Conservation (phyloP, 495 filamentous ascomycete genomes). For the Trichoderma reesei region DNA sequence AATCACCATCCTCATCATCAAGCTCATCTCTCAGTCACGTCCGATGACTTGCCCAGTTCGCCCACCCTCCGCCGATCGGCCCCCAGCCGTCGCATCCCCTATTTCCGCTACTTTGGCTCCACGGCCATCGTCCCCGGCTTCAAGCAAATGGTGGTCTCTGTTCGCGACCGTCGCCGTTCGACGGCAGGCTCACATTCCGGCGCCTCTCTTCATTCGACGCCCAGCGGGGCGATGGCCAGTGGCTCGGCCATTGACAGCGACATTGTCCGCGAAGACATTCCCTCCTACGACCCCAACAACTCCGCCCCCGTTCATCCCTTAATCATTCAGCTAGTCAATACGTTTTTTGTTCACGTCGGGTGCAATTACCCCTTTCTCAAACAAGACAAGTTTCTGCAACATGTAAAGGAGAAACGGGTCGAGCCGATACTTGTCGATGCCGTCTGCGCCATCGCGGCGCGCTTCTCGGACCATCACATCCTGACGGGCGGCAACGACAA, state of each 20-base stretch:
- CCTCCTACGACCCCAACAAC: constrained; percentile 68
- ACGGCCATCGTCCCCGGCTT: constrained; percentile 88
- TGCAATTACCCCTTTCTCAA: constrained; percentile 77
- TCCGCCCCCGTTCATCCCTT: constrained; percentile 55
- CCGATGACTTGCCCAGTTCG: constrained; percentile 5
- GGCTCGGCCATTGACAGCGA: constrained; percentile 30
- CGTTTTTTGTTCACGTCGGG: constrained; percentile 69
- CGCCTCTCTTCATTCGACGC: constrained; percentile 26
- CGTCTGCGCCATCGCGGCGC: constrained; percentile 67
- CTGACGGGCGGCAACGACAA: constrained; percentile 48
- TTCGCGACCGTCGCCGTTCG: constrained; percentile 38
- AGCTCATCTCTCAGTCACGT: background rate
- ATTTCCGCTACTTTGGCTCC: constrained; percentile 80
- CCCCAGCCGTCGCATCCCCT: constrained; percentile 61
- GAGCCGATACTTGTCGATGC: constrained; percentile 82
- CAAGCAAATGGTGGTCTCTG: constrained; percentile 76
- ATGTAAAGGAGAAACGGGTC: constrained; percentile 67
- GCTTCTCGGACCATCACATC: constrained; percentile 65
- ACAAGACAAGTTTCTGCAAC: constrained; percentile 53
- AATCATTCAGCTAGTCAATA: constrained; percentile 62
- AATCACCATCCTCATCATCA: constrained; percentile 18
- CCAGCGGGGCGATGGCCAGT: constrained; percentile 10
- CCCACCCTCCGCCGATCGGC: constrained; percentile 6
- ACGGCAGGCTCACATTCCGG: constrained; percentile 27
- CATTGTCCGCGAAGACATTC: constrained; percentile 49